Percentiles rank a stretch among this genome's conserved stretches.
These are phyloP conservation scores for Monosporascus sp. DNA, from an alignment of 2,329 filamentous ascomycete species.

Conservation along the genomic window DNA sequence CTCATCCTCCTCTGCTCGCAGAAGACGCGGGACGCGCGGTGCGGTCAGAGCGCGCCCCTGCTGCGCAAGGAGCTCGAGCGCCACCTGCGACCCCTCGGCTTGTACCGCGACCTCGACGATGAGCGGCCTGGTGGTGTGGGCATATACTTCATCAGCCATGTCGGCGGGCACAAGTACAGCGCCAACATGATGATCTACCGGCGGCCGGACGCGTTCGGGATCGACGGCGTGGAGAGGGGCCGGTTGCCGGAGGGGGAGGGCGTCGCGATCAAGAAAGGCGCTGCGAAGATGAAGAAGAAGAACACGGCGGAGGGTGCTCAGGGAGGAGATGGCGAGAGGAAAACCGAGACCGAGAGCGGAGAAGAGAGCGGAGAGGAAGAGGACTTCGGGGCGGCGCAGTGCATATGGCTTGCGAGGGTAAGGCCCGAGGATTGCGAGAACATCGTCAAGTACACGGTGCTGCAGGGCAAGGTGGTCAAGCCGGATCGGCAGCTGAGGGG, in stretches of 20 bases:
- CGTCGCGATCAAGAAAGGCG: slow-evolving; percentile 20
- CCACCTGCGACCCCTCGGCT: slow-evolving; percentile 74
- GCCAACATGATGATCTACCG: slow-evolving; percentile 94
- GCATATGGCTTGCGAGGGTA: slow-evolving; percentile 87
- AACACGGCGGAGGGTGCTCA: slow-evolving; percentile 12
- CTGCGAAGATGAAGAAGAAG: slow-evolving; percentile 23
- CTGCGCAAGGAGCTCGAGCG: slow-evolving; percentile 85
- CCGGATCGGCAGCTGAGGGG: slow-evolving; percentile 78
- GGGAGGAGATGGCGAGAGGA: slow-evolving; percentile 4
- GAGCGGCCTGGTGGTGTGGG: slow-evolving; percentile 86
- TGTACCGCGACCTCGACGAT: slow-evolving; percentile 85
- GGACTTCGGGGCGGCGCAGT: slow-evolving; percentile 67
- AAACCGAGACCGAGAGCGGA: slow-evolving; percentile 14
- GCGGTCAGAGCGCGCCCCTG: slow-evolving; percentile 87
- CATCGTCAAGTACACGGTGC: slow-evolving; percentile 78
- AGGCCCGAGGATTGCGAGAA: slow-evolving; percentile 89
- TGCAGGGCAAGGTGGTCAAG: slow-evolving; percentile 93
- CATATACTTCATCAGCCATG: slow-evolving; percentile 94
- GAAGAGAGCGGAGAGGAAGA: slow-evolving; percentile 18
- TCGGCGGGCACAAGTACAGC: slow-evolving; percentile 93
- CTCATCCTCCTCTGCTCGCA: slow-evolving; percentile 93
- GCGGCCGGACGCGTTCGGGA: slow-evolving; percentile 50
- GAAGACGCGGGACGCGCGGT: slow-evolving; percentile 87
- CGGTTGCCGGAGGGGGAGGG: slow-evolving; percentile 30
- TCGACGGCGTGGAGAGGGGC: slow-evolving; percentile 38